Evolutionary conservation across 495 filamentous ascomycete genomes (phyloP).

Genomic region (Neurospora africana): DNA sequence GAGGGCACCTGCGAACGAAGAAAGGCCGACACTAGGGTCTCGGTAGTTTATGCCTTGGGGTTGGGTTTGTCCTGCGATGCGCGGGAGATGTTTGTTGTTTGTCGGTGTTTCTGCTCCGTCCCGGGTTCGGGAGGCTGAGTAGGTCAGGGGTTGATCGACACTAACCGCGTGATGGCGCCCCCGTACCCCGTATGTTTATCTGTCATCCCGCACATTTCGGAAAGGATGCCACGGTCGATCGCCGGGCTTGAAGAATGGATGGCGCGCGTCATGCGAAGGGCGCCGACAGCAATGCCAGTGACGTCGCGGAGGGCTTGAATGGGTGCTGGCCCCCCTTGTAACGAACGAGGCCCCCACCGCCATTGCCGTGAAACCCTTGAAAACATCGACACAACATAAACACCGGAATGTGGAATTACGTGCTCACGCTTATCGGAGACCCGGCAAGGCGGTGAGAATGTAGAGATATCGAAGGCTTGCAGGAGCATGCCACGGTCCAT

Average conservation of each 20-base stretch:
- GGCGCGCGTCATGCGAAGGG: background rate
- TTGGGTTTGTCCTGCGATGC: background rate
- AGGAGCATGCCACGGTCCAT: background rate
- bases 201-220: background rate
- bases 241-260: background rate
- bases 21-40: background rate
- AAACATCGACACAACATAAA: background rate
- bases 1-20: background rate
- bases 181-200: background rate
- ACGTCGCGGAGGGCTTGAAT: background rate
- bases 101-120: background rate
- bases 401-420: background rate
- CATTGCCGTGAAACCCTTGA: conserved; percentile 1
- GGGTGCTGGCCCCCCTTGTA: background rate
- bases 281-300: background rate
- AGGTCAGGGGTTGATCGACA: background rate
- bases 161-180: background rate
- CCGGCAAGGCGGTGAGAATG: background rate
- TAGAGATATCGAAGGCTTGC: background rate
- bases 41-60: background rate
- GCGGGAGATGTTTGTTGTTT: background rate
- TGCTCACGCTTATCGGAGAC: background rate
- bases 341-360: conserved; percentile 13
- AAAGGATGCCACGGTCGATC: background rate
- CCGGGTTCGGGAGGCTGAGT: background rate